Percentiles rank a stretch among this genome's conserved stretches.
Evolutionary conservation across 352 stramenopile species (phyloP).

Genomic region (Pythium insidiosum): DNA sequence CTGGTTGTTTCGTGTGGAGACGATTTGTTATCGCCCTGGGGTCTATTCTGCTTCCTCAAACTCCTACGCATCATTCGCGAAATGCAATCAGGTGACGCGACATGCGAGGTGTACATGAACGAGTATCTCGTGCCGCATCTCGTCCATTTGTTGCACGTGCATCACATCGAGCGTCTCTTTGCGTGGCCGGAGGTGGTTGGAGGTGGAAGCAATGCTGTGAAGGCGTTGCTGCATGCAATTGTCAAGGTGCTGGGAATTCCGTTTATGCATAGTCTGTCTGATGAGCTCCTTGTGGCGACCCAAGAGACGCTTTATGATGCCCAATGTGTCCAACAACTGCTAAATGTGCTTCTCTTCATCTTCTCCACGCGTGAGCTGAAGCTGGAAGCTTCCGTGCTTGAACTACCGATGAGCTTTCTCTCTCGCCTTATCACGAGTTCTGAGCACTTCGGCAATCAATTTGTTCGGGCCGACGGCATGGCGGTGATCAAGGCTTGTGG

Average conservation of each 20-base stretch:
- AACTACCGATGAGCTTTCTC: conserved; percentile 75
- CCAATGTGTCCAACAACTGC: conserved; percentile 52
- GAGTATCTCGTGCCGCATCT: conserved; percentile 46
- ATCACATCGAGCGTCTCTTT: conserved; percentile 58
- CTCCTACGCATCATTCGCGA: conserved; percentile 68
- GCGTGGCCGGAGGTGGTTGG: conserved; percentile 71
- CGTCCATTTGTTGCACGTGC: conserved; percentile 42
- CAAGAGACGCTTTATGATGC: conserved; percentile 71
- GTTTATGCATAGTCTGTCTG: conserved; percentile 57
- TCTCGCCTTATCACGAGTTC: conserved; percentile 81
- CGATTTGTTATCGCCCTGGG: conserved; percentile 73
- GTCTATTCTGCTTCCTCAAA: conserved; percentile 80
- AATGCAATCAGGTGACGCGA: conserved; percentile 33
- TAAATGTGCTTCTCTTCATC: conserved; percentile 55
- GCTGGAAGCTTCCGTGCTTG: conserved; percentile 46
- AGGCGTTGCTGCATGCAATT: conserved; percentile 74
- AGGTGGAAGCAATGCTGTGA: conserved; percentile 74
- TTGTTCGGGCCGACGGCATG: conserved; percentile 64
- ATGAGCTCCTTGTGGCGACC: conserved; percentile 55
- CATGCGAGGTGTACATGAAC: conserved; percentile 43
- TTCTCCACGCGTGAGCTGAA: conserved; percentile 43
- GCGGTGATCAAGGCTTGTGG: conserved; percentile 59
- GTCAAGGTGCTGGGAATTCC: conserved; percentile 80
- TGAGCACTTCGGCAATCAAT: conserved; percentile 72
- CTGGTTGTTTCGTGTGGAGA: conserved; percentile 23